Evolutionary conservation across 306 rosid species (phyloP), one percentile per base, ranked within the genome.

Genomic region (Herpetospermum pedunculosum): DNA sequence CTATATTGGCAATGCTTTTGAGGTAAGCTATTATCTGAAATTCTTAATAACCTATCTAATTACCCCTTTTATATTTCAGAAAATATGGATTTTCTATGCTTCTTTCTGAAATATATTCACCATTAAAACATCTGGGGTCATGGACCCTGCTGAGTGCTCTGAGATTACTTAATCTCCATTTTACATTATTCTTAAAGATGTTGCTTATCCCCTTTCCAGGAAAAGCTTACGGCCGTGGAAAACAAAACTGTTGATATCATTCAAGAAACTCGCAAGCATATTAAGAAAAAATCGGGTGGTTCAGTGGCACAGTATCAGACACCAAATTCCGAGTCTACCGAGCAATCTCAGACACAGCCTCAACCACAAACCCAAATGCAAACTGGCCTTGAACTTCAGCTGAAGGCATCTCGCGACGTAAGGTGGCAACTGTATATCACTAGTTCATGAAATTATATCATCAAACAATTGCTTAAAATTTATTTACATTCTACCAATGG

Each of bases 391-490:
- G 97, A 88, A 75, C 98, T 94, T 84, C 98, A 92, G 81, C 77
- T 92, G 90, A 92, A 90, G 90, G 98, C 98, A 78, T 92, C 96
- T 80, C 91, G 96, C 87, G 96, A 90, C 89, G 93, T 90, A 88
- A 90, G 96, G 96, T 90, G 92, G 93, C 92, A 85, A 88, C 90
- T 83, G 18, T 92, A 88, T 88, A 85, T 91, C 78, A 77, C 88
- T 86, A 83, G 87, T 89, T 85, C 49, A 77, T 87, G 73, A 67
- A 67, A 25, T 40, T 34, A 63, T 63, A 18, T 23, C 53, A 40
- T 41, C 1, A 2, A 67, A 23, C 53, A 2, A 35, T 41, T 64
- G 30, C 71, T n/a, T 38, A n/a, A n/a, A 57, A 29, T n/a, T 57
- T 57, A 26, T 28, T 54, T 54, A 11, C 2, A 54, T 54, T 10